phyloP scores from a whole-genome alignment of 257 asterid species.

The Solanum pennellii region DNA sequence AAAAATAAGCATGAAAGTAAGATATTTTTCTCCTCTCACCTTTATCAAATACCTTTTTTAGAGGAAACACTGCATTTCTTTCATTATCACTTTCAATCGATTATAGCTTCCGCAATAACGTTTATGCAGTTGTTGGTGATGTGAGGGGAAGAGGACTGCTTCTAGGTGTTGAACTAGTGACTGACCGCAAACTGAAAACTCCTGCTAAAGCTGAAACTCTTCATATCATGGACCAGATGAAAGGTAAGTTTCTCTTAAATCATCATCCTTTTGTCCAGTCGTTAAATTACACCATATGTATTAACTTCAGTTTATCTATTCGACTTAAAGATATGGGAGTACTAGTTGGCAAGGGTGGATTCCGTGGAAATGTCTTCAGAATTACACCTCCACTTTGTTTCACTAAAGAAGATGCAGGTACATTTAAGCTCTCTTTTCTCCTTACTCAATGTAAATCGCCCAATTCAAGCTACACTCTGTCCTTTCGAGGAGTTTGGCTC shows the following conservation, averaged over 20 bases:
- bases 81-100: not conserved
- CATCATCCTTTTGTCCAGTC: not conserved
- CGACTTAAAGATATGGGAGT: constrained; percentile 65
- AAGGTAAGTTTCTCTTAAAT: constrained; percentile 30
- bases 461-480: not conserved
- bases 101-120: not conserved
- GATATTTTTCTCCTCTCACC: constrained; percentile 28
- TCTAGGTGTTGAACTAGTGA: constrained; percentile 91
- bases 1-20: constrained; percentile 67
- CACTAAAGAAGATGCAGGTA: constrained; percentile 89
- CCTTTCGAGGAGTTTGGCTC: not conserved
- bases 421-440: not conserved
- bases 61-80: not conserved
- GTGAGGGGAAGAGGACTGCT: constrained; percentile 82
- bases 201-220: constrained; percentile 78
- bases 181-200: constrained; percentile 51
- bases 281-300: not conserved
- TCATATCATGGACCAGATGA: constrained; percentile 68
- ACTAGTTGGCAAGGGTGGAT: constrained; percentile 84
- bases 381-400: constrained; percentile 97
- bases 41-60: not conserved
- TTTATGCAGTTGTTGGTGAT: not conserved
- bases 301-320: not conserved
- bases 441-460: not conserved
- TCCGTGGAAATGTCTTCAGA: constrained; percentile 77